Evolutionary conservation across 75 land plant species (phyloP).

Genomic region (Isoetes taiwanensis): DNA sequence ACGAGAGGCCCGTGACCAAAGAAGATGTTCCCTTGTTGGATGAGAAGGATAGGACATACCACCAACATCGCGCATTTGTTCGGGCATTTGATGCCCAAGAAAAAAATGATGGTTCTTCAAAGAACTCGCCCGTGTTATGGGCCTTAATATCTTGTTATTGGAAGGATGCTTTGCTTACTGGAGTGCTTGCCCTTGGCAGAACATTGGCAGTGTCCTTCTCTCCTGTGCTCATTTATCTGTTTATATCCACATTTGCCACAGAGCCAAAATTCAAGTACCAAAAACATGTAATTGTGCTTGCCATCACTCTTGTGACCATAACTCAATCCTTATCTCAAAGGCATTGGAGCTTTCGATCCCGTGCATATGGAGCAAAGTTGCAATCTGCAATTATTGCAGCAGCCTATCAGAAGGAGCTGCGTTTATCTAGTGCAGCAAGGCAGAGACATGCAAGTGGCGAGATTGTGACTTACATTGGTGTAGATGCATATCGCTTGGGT

Average conservation of each 20-base stretch:
- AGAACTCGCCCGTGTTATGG: slow-evolving; percentile 11
- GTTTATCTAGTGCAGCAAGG: background rate
- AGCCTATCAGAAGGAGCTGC: background rate
- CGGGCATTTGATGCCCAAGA: slow-evolving; percentile 8
- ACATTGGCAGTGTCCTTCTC: background rate
- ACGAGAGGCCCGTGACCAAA: too few relatives aligned
- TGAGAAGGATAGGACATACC: too few relatives aligned
- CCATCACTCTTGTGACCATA: background rate
- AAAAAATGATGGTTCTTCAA: background rate
- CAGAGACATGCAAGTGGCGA: background rate
- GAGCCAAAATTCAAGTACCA: background rate
- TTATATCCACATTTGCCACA: background rate
- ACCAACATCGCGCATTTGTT: too few relatives aligned
- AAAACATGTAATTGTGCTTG: background rate
- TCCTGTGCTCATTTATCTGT: background rate
- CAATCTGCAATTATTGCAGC: background rate
- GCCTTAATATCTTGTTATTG: slow-evolving; percentile 21
- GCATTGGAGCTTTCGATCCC: background rate
- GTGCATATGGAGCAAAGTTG: background rate
- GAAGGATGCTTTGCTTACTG: slow-evolving; percentile 12
- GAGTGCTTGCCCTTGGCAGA: slow-evolving; percentile 17
- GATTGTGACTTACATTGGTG: background rate
- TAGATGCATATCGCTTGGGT: background rate
- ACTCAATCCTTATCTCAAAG: background rate
- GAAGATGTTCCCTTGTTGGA: too few relatives aligned